Evolutionary conservation across 2,329 filamentous ascomycete species (phyloP).

Genomic region (Metarhizium anisopliae): DNA sequence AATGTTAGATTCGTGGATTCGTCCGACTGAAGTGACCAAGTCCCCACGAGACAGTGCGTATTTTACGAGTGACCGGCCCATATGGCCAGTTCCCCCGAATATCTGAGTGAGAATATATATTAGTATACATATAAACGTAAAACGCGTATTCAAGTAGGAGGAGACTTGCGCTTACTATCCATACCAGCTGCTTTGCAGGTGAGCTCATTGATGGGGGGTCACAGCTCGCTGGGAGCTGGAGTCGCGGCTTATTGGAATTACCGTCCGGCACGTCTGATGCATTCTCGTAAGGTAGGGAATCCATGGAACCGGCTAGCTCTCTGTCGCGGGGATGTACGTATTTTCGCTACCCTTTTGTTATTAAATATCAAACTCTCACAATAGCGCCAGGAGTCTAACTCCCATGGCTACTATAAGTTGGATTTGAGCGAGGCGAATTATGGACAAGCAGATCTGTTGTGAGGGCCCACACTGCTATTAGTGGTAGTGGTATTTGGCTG

Average conservation of each 20-base stretch:
- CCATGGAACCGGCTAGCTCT: not conserved
- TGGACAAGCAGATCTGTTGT: no score
- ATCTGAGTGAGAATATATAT: slow-evolving; percentile 42
- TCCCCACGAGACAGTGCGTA: slow-evolving; percentile 73
- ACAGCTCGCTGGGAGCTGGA: slow-evolving; percentile 67
- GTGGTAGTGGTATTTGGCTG: no score
- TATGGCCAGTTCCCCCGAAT: slow-evolving; percentile 95
- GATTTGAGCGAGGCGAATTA: no score
- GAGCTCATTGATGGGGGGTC: slow-evolving; percentile 69
- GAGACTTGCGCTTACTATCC: slow-evolving; percentile 48
- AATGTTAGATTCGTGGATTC: slow-evolving; percentile 65
- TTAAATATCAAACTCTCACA: not conserved
- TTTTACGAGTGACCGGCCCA: slow-evolving; percentile 84
- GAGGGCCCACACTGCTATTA: no score
- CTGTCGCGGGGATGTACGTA: not conserved
- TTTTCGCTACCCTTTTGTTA: not conserved
- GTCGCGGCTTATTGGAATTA: slow-evolving; percentile 16
- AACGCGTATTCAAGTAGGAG: not conserved
- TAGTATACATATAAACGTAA: not conserved
- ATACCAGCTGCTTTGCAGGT: slow-evolving; percentile 68
- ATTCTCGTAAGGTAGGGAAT: slow-evolving; percentile 12
- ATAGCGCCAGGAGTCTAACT: no score
- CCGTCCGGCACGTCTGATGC: slow-evolving; percentile 10
- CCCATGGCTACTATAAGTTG: no score
- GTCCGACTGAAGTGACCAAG: slow-evolving; percentile 76